Base-by-base conservation (phyloP, 2,329 filamentous ascomycete genomes). In the Colletotrichum somersetense region DNA sequence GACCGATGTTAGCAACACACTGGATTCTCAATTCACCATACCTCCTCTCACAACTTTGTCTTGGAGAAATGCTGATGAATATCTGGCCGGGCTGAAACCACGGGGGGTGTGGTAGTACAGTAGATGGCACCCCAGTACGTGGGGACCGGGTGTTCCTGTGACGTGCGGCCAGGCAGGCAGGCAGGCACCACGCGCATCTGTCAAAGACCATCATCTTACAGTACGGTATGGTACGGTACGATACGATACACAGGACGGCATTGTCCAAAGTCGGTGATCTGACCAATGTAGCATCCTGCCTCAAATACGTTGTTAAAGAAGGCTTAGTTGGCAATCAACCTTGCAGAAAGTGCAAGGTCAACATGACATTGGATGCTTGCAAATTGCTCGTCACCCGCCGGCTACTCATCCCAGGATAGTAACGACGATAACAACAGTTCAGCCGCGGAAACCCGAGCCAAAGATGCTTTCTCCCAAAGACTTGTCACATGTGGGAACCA, bases 361-460 rank as follows among this genome's bases (percentile, higher is more conserved):
- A 33, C 62, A 57, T 33, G 20, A 18, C 30, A 59, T 38, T 53
- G 20, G 35, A 44, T 64, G 48, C 44, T 50, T 44, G 55, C 55
- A 23, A 23, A 7, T 16, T 40, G 26, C 46, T 20, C 26, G 14
- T 66, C 38, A n/a, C 56, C 35, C 2, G n/a, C 14, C 38, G 42
- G 56, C n/a, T 6, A 26, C 52, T 44, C 52, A 33, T 56, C 55
- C 64, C 57, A 58, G 64, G 50, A 59, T 61, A 48, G n/a, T n/a
- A 23, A 72, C 46, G 23, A 59, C 33, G 55, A 63, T 55, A 61
- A 44, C 33, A 64, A 59, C 59, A 64, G 55, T 64, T 56, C 66
- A 52, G 48, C 56, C 23, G 18, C 40, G 40, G 62, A 35, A 61
- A 18, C 18, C 18, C 33, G 23, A 18, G 14, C n/a, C 48, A 62